Evolutionary conservation across 371 early-diverging fungal genomes (phyloP).

Genomic region (Mortierella sp.): DNA sequence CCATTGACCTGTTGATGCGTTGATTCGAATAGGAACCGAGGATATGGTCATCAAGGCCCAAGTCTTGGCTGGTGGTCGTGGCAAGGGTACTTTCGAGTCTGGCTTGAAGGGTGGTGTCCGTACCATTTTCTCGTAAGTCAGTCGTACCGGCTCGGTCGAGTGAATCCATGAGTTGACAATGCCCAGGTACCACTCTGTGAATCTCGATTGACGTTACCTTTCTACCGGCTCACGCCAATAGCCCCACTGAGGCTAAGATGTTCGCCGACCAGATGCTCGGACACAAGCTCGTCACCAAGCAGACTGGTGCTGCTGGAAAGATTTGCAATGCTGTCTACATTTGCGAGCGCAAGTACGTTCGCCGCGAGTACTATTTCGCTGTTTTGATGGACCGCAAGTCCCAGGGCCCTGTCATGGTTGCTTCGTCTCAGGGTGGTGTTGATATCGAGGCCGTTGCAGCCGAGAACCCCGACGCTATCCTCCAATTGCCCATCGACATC

Average conservation of each 20-base stretch:
- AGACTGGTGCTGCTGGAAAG: slow-evolving; percentile 96
- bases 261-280: slow-evolving; percentile 97
- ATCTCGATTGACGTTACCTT: background rate
- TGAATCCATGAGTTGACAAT: no score
- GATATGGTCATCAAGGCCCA: slow-evolving; percentile 98
- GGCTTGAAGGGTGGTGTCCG: slow-evolving; percentile 98
- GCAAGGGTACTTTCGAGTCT: slow-evolving; percentile 95
- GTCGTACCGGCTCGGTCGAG: no score
- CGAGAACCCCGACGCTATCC: slow-evolving; percentile 93
- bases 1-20: no score
- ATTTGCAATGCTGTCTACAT: slow-evolving; percentile 95
- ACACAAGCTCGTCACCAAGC: slow-evolving; percentile 96
- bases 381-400: slow-evolving; percentile 96
- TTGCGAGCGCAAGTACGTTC: slow-evolving; percentile 94
- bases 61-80: slow-evolving; percentile 98
- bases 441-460: slow-evolving; percentile 97
- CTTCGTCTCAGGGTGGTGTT: slow-evolving; percentile 96
- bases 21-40: slow-evolving; percentile 65
- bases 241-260: slow-evolving; percentile 87
- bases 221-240: slow-evolving; percentile 47
- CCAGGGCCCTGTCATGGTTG: slow-evolving; percentile 95
- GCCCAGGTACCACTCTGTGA: no score
- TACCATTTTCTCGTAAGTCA: slow-evolving; percentile 88
- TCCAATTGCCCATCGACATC: slow-evolving; percentile 84
- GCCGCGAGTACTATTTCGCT: slow-evolving; percentile 98